phyloP scores from a whole-genome alignment of 805 yeast genomes.

The Blastobotrys mokoenaii region DNA sequence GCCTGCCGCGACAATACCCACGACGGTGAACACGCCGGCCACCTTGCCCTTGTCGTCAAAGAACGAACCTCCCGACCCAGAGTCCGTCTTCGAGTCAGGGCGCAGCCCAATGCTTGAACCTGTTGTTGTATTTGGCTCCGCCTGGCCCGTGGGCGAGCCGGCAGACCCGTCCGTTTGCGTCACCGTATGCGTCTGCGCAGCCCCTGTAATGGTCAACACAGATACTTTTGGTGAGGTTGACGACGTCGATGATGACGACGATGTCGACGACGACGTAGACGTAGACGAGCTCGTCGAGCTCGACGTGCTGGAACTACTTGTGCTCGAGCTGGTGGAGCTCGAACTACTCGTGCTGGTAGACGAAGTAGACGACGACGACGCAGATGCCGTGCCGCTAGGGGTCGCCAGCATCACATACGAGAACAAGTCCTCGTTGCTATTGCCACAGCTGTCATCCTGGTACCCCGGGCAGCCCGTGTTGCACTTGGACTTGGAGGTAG shows the following conservation, averaged over 20 bases:
- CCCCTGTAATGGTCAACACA: conserved; percentile 22
- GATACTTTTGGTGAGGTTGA: conserved; percentile 13
- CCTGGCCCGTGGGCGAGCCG: conserved; percentile 4
- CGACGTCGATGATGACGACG: conserved; percentile 17
- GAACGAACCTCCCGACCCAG: conserved; percentile 34
- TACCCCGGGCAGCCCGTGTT: conserved; percentile 38
- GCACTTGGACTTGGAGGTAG: conserved; percentile 31
- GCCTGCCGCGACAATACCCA: conserved; percentile 52
- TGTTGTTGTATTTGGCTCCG: conserved; percentile 1
- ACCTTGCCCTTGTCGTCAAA: conserved; percentile 68
- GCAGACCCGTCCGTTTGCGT: conserved; percentile 12
- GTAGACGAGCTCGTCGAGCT: conserved; percentile 8
- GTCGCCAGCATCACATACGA: conserved; percentile 42
- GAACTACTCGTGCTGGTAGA: conserved; percentile 12
- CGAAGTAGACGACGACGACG: conserved; percentile 10
- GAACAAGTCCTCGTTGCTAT: conserved; percentile 34
- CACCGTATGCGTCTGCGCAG: conserved; percentile 16
- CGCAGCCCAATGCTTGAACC: background rate
- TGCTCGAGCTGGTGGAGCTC: conserved; percentile 13
- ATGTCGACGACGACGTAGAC: conserved; percentile 10
- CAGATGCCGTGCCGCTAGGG: conserved; percentile 26
- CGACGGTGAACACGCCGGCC: conserved; percentile 78
- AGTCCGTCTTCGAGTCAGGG: background rate
- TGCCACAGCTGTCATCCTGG: conserved; percentile 38
- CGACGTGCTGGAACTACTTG: conserved; percentile 10